phyloP scores from a whole-genome alignment of 257 asterid genomes.

The Solanum ahanhuiri region DNA sequence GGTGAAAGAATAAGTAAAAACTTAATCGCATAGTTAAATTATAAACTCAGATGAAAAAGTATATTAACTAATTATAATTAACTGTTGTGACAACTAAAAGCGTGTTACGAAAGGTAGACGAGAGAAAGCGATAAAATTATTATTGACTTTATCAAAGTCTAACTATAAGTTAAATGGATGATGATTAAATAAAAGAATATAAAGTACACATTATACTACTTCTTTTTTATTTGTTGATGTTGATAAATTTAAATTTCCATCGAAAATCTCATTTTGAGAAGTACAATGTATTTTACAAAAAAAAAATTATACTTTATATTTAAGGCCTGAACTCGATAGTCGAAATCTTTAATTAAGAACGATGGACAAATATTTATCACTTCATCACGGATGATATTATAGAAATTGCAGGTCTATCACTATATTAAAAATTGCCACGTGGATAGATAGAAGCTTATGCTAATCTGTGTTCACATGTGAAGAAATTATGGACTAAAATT shows the following conservation, averaged over 20 bases:
- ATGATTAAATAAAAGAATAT: not conserved
- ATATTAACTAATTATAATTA: not conserved
- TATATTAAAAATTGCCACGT: not conserved
- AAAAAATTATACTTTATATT: accelerated
- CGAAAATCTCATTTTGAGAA: too few species aligned
- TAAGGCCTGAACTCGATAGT: accelerated
- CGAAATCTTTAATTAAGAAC: too few species aligned
- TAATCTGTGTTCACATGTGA: not conserved
- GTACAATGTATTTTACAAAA: too few species aligned
- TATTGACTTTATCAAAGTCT: not conserved
- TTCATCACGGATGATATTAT: accelerated
- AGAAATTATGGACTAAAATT: not conserved
- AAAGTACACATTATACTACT: not conserved
- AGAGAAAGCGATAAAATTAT: not conserved
- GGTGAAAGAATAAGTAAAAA: not conserved
- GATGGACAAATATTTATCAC: accelerated
- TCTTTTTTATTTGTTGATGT: not conserved
- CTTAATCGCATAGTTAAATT: not conserved
- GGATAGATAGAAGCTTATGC: not conserved
- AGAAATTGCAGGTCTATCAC: not conserved
- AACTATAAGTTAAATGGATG: not conserved
- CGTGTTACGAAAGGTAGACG: not conserved
- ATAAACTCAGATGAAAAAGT: not conserved
- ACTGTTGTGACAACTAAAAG: not conserved
- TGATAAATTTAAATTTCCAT: too few species aligned